A percentile compares a stretch with the other conserved stretches of the same genome.
Evolutionary conservation across 176 grass and related monocot species (phyloP).

Genomic region (Calamus simplicifolius): DNA sequence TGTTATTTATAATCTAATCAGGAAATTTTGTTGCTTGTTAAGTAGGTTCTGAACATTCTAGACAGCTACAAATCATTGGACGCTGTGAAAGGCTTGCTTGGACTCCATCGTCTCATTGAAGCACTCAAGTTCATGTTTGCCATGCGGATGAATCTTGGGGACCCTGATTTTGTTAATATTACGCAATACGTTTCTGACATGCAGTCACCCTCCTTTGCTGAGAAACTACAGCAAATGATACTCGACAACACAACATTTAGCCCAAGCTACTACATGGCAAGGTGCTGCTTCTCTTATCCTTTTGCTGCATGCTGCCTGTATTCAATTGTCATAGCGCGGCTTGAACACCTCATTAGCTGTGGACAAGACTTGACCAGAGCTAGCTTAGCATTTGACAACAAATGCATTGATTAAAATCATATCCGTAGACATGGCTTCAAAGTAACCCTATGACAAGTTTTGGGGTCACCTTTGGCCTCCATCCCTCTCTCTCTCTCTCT

Average conservation of each 20-base stretch:
- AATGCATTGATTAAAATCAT: too few relatives aligned
- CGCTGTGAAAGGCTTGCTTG: conserved; percentile 44
- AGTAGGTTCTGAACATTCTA: conserved; percentile 59
- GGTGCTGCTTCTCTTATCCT: conserved; percentile 17
- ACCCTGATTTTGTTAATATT: conserved; percentile 63
- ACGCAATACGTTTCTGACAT: conserved; percentile 40
- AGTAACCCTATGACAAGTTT: too few relatives aligned
- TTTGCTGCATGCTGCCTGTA: neutral
- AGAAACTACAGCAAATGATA: conserved; percentile 36
- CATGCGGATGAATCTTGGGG: conserved; percentile 61
- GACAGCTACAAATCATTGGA: conserved; percentile 52
- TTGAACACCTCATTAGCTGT: too few relatives aligned
- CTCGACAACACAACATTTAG: conserved; percentile 71
- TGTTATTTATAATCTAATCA: neutral
- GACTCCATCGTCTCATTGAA: conserved; percentile 67
- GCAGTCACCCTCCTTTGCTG: conserved; percentile 54
- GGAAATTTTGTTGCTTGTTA: neutral
- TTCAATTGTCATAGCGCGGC: too few relatives aligned
- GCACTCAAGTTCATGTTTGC: conserved; percentile 79
- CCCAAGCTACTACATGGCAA: conserved; percentile 60
- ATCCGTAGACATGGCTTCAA: too few relatives aligned
- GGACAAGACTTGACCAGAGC: too few relatives aligned
- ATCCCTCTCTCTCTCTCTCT: too few relatives aligned
- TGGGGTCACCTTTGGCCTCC: too few relatives aligned
- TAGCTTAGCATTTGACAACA: too few relatives aligned